Conservation (phyloP, 768 basidiomycete species). For the Fomitopsis serialis region DNA sequence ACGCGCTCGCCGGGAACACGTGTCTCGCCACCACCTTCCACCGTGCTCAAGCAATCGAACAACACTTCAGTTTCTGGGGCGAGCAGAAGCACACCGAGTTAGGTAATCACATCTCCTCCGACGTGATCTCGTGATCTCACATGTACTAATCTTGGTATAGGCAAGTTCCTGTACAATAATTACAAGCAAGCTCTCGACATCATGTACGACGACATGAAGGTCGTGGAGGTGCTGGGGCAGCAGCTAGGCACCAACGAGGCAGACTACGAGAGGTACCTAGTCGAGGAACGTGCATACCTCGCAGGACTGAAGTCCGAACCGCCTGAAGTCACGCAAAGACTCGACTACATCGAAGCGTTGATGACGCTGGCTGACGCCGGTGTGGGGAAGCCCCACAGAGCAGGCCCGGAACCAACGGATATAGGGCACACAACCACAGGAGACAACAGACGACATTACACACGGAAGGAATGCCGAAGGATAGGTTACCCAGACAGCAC, state of each 20-base stretch:
- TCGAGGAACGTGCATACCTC: constrained; percentile 5
- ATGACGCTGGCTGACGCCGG: too few species aligned
- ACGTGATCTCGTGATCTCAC: too few species aligned
- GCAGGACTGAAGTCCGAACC: too few species aligned
- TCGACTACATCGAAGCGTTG: too few species aligned
- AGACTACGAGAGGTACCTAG: constrained; percentile 9
- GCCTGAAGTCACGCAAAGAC: too few species aligned
- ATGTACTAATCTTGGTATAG: background rate
- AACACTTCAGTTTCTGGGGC: constrained; percentile 17
- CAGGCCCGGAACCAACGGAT: too few species aligned
- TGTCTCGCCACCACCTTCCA: constrained; percentile 22
- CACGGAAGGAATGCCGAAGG: too few species aligned
- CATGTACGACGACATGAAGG: background rate
- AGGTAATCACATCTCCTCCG: constrained; percentile 18
- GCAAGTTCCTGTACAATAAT: constrained; percentile 8
- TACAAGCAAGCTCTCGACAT: constrained; percentile 3
- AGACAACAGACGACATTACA: too few species aligned
- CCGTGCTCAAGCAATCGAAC: constrained; percentile 21
- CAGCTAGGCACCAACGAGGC: background rate
- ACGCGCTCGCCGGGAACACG: constrained; percentile 14
- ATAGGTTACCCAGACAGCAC: too few species aligned
- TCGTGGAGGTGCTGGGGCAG: background rate
- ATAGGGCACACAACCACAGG: too few species aligned
- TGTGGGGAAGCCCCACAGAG: too few species aligned
- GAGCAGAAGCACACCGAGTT: constrained; percentile 16